These are phyloP conservation scores for Termitomyces sp. DNA, from an alignment of 768 basidiomycete genomes.

Conservation along the genomic window DNA sequence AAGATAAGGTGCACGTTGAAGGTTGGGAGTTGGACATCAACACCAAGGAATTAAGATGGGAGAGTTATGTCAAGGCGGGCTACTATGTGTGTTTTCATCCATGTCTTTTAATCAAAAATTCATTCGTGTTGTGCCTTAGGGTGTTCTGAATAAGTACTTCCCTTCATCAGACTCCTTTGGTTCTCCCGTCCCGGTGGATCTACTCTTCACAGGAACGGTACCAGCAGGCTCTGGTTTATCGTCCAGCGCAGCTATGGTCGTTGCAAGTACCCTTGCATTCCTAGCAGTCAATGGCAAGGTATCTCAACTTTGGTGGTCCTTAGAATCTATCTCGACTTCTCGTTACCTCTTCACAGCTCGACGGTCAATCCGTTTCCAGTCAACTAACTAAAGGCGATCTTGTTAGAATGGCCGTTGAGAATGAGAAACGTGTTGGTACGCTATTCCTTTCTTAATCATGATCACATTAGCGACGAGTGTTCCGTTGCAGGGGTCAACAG, in stretches of 20 bases:
- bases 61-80: constrained; percentile 85
- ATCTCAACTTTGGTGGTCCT: neutral
- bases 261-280: constrained; percentile 80
- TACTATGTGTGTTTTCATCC: constrained; percentile 57
- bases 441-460: neutral
- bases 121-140: constrained; percentile 32
- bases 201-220: constrained; percentile 78
- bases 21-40: constrained; percentile 77
- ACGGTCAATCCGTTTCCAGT: constrained; percentile 4
- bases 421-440: constrained; percentile 77
- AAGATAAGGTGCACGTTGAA: constrained; percentile 41
- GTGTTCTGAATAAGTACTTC: constrained; percentile 66
- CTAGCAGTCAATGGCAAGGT: constrained; percentile 73
- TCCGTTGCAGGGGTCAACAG: constrained; percentile 59
- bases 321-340: neutral
- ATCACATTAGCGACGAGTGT: neutral
- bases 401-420: constrained; percentile 77
- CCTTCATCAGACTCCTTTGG: constrained; percentile 9
- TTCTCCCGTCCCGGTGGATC: constrained; percentile 58
- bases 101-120: neutral
- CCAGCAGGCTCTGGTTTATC: constrained; percentile 86
- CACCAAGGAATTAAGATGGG: constrained; percentile 70
- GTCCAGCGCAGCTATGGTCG: constrained; percentile 88
- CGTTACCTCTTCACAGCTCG: constrained; percentile 10
- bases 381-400: constrained; percentile 63